Conservation (phyloP, 1,284 basidiomycete genomes). For the Mrakiaceae sp. region DNA sequence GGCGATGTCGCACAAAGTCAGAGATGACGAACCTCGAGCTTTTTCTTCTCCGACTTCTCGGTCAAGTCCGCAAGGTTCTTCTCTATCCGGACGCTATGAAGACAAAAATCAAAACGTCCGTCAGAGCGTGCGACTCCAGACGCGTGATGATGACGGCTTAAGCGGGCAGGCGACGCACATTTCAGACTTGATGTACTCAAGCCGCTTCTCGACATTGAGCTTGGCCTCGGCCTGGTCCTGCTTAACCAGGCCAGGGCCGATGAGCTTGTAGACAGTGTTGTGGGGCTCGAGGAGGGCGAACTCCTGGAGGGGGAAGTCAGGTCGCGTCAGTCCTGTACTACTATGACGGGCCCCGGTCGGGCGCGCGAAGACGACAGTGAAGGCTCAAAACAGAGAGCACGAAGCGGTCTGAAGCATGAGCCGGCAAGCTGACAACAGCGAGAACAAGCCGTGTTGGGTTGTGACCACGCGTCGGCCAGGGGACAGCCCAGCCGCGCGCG, state of each 20-base stretch:
- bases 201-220: slow-evolving; percentile 75
- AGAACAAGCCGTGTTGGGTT: background rate
- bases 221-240: slow-evolving; percentile 85
- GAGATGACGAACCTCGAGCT: slow-evolving; percentile 45
- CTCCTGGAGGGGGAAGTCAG: slow-evolving; percentile 47
- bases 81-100: slow-evolving; percentile 65
- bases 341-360: background rate
- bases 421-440: background rate
- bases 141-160: background rate
- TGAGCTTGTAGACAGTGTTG: slow-evolving; percentile 81
- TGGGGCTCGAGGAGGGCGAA: slow-evolving; percentile 62
- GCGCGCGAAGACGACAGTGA: background rate
- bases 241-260: slow-evolving; percentile 81
- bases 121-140: background rate
- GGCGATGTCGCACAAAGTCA: slow-evolving; percentile 24
- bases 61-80: slow-evolving; percentile 62
- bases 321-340: background rate
- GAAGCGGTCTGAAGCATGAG: background rate
- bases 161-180: slow-evolving; percentile 49
- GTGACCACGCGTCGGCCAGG: background rate
- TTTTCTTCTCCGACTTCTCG: slow-evolving; percentile 62
- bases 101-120: background rate
- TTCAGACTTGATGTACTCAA: slow-evolving; percentile 82
- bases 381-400: background rate
- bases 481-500: background rate